A percentile compares a stretch with the other conserved stretches of the same genome.
Evolutionary conservation across 768 basidiomycete species (phyloP).

Genomic region (Boletus rex-veris): DNA sequence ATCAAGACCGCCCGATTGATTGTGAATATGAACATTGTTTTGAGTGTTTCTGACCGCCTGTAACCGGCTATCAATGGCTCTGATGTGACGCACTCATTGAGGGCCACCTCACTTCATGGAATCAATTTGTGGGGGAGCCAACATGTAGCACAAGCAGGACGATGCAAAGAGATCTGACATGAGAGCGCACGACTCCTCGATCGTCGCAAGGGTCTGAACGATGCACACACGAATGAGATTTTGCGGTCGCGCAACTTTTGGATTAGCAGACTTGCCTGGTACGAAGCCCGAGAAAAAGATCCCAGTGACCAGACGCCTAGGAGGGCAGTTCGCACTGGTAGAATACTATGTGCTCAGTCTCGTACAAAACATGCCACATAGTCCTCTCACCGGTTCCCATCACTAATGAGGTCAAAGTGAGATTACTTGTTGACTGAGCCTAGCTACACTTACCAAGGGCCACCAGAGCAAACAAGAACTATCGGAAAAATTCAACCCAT

Average conservation of each 20-base stretch:
- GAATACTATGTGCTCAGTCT: neutral
- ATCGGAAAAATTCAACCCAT: too few relatives aligned
- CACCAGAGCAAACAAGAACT: too few relatives aligned
- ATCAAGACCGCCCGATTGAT: slow-evolving; percentile 20
- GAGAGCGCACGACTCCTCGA: slow-evolving; percentile 15
- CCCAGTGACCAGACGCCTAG: slow-evolving; percentile 5
- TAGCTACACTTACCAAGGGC: too few relatives aligned
- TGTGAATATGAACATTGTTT: slow-evolving; percentile 13
- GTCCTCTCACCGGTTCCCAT: neutral
- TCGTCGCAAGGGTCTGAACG: slow-evolving; percentile 1
- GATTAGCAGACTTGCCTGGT: slow-evolving; percentile 6
- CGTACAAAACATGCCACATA: neutral
- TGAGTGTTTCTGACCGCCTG: slow-evolving; percentile 13
- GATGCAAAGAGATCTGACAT: slow-evolving; percentile 12
- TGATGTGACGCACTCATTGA: neutral
- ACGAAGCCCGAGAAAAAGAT: slow-evolving; percentile 1
- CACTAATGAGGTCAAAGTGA: too few relatives aligned
- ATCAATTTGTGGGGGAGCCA: slow-evolving; percentile 5
- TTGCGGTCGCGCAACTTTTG: neutral
- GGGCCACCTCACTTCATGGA: slow-evolving; percentile 3
- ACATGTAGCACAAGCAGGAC: slow-evolving; percentile 13
- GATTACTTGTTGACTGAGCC: too few relatives aligned
- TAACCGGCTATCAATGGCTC: neutral
- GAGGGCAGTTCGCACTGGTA: slow-evolving; percentile 11
- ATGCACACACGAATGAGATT: neutral